Percentiles rank a stretch among this genome's conserved stretches.
phyloP scores from a whole-genome alignment of 768 basidiomycete genomes.

The Lactarius akahatsu region DNA sequence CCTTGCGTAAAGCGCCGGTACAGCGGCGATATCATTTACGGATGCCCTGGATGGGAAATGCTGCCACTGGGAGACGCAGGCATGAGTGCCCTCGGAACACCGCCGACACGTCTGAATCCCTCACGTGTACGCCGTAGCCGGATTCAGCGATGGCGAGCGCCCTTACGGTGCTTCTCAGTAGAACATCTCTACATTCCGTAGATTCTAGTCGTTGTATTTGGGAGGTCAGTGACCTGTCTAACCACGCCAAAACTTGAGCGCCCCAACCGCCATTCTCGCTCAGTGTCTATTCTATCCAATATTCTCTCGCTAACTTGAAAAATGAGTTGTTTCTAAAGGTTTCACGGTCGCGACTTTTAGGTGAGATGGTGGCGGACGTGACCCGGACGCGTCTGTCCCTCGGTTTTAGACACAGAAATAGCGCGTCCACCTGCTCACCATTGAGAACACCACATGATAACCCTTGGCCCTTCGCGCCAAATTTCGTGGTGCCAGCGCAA shows the following conservation, averaged over 20 bases:
- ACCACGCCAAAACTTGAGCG: neutral
- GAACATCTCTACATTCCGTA: neutral
- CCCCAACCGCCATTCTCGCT: conserved; percentile 16
- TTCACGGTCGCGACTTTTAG: neutral
- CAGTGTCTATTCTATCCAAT: neutral
- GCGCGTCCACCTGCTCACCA: neutral
- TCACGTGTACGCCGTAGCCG: neutral
- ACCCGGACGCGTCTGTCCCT: neutral
- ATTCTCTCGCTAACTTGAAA: neutral
- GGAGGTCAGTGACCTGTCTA: neutral
- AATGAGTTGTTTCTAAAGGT: neutral
- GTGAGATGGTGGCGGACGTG: neutral
- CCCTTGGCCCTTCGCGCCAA: neutral
- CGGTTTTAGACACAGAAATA: neutral
- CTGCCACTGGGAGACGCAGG: neutral
- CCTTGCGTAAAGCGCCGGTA: conserved; percentile 2
- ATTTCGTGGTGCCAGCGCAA: conserved; percentile 13
- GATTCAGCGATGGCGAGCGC: neutral
- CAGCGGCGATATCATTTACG: neutral
- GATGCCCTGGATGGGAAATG: conserved; percentile 1
- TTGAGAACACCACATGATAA: neutral
- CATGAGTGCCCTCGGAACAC: neutral
- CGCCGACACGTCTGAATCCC: neutral
- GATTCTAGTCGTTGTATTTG: neutral
- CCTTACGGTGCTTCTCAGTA: neutral